phyloP scores from a whole-genome alignment of 108 stramenopile species.

The Pseudonitzschia pungens region DNA sequence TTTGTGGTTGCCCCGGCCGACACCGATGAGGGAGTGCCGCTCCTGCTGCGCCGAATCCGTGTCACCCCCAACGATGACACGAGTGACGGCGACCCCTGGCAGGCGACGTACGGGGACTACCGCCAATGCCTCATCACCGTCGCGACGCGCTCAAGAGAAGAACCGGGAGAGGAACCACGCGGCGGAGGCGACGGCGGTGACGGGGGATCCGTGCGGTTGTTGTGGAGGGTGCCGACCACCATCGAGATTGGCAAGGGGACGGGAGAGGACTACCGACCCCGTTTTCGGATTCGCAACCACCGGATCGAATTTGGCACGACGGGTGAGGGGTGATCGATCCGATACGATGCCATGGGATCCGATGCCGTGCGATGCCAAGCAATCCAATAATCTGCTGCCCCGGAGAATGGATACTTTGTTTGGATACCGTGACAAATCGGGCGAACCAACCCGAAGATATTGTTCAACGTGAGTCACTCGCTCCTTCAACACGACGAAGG shows the following conservation, averaged over 20 bases:
- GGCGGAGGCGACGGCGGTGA: not conserved
- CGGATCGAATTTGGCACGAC: not conserved
- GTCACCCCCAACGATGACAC: not conserved
- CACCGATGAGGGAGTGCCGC: not conserved
- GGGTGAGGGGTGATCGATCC: not conserved
- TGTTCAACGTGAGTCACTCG: no score
- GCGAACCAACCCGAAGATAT: no score
- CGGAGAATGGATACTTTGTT: no score
- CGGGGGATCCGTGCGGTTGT: not conserved
- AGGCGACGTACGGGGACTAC: not conserved
- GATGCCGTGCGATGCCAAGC: no score
- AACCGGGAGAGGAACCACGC: not conserved
- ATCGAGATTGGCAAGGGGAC: conserved; percentile 19
- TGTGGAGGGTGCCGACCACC: not conserved
- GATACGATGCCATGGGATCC: no score
- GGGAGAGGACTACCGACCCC: not conserved
- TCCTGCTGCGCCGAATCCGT: not conserved
- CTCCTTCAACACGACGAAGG: no score
- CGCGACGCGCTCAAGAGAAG: not conserved
- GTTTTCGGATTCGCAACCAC: not conserved
- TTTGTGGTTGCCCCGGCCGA: not conserved
- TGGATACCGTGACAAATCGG: no score
- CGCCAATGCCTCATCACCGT: not conserved
- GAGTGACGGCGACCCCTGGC: not conserved
- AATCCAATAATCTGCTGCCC: no score